These are phyloP conservation scores for Coniferiporia weirii DNA, from an alignment of 1,284 basidiomycete species.

Conservation along the genomic window DNA sequence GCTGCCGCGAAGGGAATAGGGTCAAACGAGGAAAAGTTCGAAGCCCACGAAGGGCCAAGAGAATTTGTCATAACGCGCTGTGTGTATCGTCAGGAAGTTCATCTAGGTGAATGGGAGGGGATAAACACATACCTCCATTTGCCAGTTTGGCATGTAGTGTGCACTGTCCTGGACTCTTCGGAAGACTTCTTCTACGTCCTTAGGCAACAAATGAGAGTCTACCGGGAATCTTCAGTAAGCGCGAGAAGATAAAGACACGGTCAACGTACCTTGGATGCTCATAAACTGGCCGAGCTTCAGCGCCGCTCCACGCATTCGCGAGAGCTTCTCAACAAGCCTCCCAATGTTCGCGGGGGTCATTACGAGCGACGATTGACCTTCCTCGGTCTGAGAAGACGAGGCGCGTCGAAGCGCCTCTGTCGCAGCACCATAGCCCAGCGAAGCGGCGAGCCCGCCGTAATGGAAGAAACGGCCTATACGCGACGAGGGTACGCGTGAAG, in stretches of 20 bases:
- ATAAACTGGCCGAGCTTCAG: constrained; percentile 97
- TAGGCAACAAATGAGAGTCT: constrained; percentile 87
- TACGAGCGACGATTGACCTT: constrained; percentile 44
- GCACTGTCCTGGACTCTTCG: constrained; percentile 91
- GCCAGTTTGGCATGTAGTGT: constrained; percentile 98
- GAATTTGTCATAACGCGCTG: constrained; percentile 75
- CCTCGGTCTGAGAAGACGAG: constrained; percentile 23
- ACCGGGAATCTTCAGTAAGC: neutral
- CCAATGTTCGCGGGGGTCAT: constrained; percentile 89
- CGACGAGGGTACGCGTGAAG: constrained; percentile 85
- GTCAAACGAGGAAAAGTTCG: constrained; percentile 73
- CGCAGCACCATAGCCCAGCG: constrained; percentile 66
- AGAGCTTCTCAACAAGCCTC: constrained; percentile 87
- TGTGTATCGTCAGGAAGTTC: constrained; percentile 8
- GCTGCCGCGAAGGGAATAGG: constrained; percentile 92
- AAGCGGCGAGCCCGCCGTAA: constrained; percentile 81
- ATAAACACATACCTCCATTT: constrained; percentile 73
- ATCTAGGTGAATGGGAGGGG: neutral
- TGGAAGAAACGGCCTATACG: constrained; percentile 85
- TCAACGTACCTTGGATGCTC: constrained; percentile 82
- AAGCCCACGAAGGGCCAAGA: constrained; percentile 74
- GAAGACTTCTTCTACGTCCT: constrained; percentile 86
- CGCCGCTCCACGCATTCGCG: constrained; percentile 94
- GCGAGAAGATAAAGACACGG: neutral
- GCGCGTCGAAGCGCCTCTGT: constrained; percentile 36